phyloP scores from a whole-genome alignment of 805 yeast species.

The Babjeviella inositovora region DNA sequence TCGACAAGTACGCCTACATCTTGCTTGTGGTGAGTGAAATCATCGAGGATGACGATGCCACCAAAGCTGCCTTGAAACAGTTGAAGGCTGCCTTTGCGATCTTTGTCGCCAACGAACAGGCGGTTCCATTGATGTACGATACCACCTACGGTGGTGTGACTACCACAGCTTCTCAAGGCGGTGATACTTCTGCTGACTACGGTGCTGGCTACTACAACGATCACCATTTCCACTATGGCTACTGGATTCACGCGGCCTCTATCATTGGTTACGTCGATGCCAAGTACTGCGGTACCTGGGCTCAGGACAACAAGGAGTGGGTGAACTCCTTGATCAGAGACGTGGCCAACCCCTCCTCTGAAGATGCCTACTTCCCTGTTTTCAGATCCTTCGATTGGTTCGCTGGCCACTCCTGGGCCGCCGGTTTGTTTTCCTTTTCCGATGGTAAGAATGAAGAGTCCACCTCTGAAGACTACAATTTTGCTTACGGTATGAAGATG shows the following conservation, averaged over 20 bases:
- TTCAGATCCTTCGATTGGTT: constrained; percentile 57
- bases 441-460: constrained; percentile 67
- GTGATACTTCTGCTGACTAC: constrained; percentile 34
- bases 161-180: constrained; percentile 27
- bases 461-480: constrained; percentile 56
- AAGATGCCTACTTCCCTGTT: constrained; percentile 43
- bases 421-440: constrained; percentile 42
- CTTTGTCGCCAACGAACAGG: constrained; percentile 22
- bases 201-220: constrained; percentile 73
- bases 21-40: constrained; percentile 32
- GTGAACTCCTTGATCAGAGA: constrained; percentile 49
- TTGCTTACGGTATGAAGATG: constrained; percentile 49
- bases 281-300: constrained; percentile 35
- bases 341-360: constrained; percentile 41
- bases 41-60: constrained; percentile 20
- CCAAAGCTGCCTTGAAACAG: constrained; percentile 14
- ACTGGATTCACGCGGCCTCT: constrained; percentile 73
- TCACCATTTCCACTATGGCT: constrained; percentile 82
- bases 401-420: constrained; percentile 65
- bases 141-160: constrained; percentile 39
- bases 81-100: constrained; percentile 25
- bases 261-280: constrained; percentile 52
- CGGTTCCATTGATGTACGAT: constrained; percentile 35
- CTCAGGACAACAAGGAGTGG: constrained; percentile 29
- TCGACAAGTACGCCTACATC: constrained; percentile 42